A percentile compares a stretch with the other conserved stretches of the same genome.
phyloP scores from a whole-genome alignment of 176 grass and related monocot species.

The Puccinellia tenuiflora region DNA sequence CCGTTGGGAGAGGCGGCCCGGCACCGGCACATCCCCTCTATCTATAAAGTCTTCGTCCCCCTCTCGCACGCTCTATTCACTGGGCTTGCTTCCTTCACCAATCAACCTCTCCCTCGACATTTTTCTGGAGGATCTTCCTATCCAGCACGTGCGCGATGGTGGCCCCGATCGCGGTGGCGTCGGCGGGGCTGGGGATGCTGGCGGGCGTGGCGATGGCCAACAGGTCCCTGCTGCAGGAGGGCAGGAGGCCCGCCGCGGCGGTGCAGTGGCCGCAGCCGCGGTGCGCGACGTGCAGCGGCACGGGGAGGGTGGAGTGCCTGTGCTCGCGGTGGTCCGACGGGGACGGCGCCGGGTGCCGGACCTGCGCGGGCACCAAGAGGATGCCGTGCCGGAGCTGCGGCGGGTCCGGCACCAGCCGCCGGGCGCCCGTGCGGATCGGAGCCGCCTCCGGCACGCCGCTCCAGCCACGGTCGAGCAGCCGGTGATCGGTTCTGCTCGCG shows the following conservation, averaged over 20 bases:
- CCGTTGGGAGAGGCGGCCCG: not conserved
- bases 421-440: constrained; percentile 42
- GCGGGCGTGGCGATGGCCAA: constrained; percentile 69
- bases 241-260: not conserved
- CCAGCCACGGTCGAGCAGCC: not conserved
- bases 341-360: constrained; percentile 50
- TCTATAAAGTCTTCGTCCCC: constrained; percentile 19
- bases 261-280: constrained; percentile 39
- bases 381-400: constrained; percentile 74
- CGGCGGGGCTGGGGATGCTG: constrained; percentile 82
- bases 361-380: constrained; percentile 60
- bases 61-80: not conserved
- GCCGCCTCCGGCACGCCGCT: not conserved
- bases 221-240: constrained; percentile 37
- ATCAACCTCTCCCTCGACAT: not conserved
- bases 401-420: constrained; percentile 62
- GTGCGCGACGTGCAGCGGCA: constrained; percentile 65
- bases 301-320: constrained; percentile 58
- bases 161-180: constrained; percentile 66
- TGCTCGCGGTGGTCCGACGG: constrained; percentile 87
- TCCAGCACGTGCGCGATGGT: constrained; percentile 25
- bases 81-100: not conserved
- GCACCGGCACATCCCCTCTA: not conserved
- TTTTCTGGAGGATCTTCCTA: not conserved
- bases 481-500: not conserved